phyloP scores from a whole-genome alignment of 805 yeast genomes.

The Spathaspora hagerdaliae region DNA sequence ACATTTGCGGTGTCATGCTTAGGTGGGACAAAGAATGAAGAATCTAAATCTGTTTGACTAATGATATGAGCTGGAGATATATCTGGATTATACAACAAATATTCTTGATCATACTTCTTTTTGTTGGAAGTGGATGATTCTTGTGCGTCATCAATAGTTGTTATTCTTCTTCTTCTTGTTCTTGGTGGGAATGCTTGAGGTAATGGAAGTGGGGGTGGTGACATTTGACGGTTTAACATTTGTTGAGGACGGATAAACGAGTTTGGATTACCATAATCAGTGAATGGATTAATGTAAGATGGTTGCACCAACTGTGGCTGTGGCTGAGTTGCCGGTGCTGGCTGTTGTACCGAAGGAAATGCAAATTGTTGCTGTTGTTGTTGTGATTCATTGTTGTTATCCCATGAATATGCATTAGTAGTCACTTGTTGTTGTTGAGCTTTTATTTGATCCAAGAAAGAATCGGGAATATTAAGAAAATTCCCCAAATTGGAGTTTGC shows the following conservation, averaged over 20 bases:
- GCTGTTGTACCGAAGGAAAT: not conserved
- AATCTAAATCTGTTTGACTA: constrained; percentile 13
- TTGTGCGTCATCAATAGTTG: constrained; percentile 25
- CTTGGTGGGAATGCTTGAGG: constrained; percentile 10
- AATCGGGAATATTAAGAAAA: constrained; percentile 29
- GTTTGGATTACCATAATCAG: constrained; percentile 39
- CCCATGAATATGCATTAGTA: not conserved
- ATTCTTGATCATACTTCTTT: constrained; percentile 26
- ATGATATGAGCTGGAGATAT: constrained; percentile 38
- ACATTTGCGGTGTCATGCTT: constrained; percentile 6
- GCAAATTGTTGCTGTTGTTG: constrained; percentile 1
- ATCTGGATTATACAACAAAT: constrained; percentile 36
- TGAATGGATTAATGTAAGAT: constrained; percentile 26
- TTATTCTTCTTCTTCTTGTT: constrained; percentile 28
- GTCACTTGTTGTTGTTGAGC: constrained; percentile 6
- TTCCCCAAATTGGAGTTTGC: constrained; percentile 17
- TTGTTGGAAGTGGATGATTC: constrained; percentile 3
- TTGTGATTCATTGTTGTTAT: not conserved
- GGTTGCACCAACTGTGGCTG: constrained; percentile 10
- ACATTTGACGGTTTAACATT: constrained; percentile 1
- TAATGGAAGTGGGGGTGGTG: constrained; percentile 5
- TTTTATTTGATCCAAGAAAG: constrained; percentile 14
- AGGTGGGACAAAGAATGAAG: constrained; percentile 27
- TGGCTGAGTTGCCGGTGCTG: constrained; percentile 1
- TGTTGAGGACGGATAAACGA: constrained; percentile 14